phyloP scores from a whole-genome alignment of 2,329 filamentous ascomycete species.

The Ceratocystis variospora region DNA sequence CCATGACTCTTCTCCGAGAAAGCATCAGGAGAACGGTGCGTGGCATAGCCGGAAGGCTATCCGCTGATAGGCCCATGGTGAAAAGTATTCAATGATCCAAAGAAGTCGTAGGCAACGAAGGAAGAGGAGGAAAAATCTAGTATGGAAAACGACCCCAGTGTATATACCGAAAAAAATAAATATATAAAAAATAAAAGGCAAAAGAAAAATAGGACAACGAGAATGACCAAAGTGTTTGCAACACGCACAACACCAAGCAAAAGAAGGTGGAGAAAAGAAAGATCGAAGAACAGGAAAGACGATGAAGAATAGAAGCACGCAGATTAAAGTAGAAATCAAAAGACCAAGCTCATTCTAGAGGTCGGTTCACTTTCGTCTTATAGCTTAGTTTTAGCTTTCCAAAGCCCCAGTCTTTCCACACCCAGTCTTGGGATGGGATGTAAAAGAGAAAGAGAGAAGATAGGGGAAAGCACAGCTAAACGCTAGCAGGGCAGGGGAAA shows the following conservation, averaged over 20 bases:
- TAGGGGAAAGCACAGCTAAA: slow-evolving; percentile 1
- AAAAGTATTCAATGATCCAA: not conserved
- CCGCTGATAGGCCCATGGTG: slow-evolving; percentile 13
- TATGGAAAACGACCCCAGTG: not conserved
- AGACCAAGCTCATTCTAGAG: not conserved
- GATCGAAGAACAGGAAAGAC: not conserved
- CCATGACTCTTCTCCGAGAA: slow-evolving; percentile 16
- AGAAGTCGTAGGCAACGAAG: not conserved
- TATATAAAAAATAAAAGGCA: not conserved
- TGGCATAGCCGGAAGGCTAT: slow-evolving; percentile 8
- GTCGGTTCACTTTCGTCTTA: slow-evolving; percentile 10
- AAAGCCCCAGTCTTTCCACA: not conserved
- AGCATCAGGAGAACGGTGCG: slow-evolving; percentile 13
- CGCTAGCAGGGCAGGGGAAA: not conserved
- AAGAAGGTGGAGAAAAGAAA: not conserved
- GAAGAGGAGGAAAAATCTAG: not conserved
- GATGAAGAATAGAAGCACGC: slow-evolving; percentile 3
- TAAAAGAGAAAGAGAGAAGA: not conserved
- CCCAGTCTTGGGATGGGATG: not conserved
- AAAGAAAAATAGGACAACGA: not conserved
- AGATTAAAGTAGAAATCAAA: not conserved
- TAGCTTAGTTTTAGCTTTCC: slow-evolving; percentile 1
- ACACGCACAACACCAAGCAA: not conserved
- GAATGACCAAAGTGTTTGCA: not conserved
- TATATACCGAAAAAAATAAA: too few species aligned